Conservation (phyloP, 306 rosid genomes). For the Vigna hirtella region DNA sequence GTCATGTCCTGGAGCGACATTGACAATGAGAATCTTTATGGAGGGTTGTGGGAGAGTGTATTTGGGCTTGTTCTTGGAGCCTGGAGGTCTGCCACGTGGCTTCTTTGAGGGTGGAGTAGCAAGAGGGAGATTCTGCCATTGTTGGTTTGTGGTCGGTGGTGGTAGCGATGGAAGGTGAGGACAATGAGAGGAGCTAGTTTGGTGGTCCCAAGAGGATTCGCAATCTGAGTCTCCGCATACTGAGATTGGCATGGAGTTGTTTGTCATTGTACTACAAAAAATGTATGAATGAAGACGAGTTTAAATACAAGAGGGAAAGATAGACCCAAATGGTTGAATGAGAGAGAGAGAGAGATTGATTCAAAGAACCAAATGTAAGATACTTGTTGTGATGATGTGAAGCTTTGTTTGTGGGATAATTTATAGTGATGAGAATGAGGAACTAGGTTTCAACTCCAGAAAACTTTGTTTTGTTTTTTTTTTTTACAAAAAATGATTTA, state of each 20-base stretch:
- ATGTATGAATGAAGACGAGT: too few species aligned
- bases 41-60: too few species aligned
- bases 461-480: too few species aligned
- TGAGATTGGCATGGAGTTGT: background rate
- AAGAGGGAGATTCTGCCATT: background rate
- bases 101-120: background rate
- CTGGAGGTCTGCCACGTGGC: too few species aligned
- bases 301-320: too few species aligned
- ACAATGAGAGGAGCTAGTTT: background rate
- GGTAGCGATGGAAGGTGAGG: background rate
- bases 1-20: too few species aligned
- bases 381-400: background rate
- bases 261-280: background rate
- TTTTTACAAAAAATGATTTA: too few species aligned
- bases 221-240: background rate
- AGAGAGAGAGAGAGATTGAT: background rate
- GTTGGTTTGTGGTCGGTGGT: background rate
- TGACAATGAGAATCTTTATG: too few species aligned
- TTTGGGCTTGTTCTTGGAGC: too few species aligned
- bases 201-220: background rate
- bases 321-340: background rate
- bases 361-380: too few species aligned
- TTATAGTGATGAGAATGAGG: background rate
- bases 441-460: too few species aligned
- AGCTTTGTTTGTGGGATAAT: background rate